Evolutionary conservation across 208 protist species (phyloP).

Genomic region (Wallacemonas sp.): DNA sequence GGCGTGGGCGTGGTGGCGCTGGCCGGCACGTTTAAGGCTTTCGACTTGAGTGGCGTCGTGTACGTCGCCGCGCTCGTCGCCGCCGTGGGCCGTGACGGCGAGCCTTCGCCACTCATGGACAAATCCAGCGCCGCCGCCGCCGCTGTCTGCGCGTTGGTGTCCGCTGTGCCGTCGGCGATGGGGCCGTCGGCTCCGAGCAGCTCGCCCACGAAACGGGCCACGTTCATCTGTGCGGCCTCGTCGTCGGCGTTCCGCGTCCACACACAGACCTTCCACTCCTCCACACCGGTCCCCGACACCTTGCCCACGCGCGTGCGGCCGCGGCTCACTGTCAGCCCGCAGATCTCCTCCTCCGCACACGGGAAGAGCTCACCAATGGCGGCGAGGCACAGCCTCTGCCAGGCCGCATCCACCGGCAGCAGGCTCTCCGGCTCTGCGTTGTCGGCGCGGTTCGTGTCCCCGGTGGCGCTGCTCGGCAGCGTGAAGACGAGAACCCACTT

Average conservation of each 20-base stretch:
- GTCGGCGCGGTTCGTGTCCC: conserved; percentile 7
- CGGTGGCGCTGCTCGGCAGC: not conserved
- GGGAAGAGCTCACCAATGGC: conserved; percentile 85
- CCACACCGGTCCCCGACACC: not conserved
- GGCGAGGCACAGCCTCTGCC: conserved; percentile 75
- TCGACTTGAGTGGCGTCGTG: not conserved
- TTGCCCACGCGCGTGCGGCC: conserved; percentile 22
- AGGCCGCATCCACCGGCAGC: conserved; percentile 71
- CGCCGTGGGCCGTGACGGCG: not conserved
- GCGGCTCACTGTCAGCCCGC: conserved; percentile 73
- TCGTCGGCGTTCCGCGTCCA: conserved; percentile 87
- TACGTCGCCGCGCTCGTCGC: not conserved
- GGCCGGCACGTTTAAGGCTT: not conserved
- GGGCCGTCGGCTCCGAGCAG: conserved; percentile 32
- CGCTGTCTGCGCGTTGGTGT: not conserved
- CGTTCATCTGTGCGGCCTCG: conserved; percentile 52
- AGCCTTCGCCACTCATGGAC: conserved; percentile 2
- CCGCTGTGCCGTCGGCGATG: not conserved
- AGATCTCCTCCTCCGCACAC: conserved; percentile 81
- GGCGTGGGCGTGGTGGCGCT: not conserved
- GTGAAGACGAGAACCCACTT: conserved; percentile 83
- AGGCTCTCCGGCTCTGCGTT: conserved; percentile 20
- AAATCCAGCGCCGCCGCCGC: not conserved
- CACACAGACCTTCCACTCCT: conserved; percentile 82
- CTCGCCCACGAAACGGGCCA: conserved; percentile 61